Evolutionary conservation across 129 eudicot genomes (phyloP).

Genomic region (Dittrichia graveolens): DNA sequence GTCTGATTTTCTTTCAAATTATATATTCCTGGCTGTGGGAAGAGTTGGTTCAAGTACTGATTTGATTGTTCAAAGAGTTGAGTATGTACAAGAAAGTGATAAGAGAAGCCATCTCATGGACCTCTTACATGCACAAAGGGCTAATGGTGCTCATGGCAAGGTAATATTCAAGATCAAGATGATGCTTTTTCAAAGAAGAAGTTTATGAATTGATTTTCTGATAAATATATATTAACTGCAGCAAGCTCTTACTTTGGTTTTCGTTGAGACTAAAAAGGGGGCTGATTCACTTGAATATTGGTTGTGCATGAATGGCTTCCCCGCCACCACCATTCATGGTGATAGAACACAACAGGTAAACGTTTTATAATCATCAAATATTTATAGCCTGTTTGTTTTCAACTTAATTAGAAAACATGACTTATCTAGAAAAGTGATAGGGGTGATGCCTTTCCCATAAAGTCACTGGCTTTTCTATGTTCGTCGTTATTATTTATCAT

Average conservation of each 20-base stretch:
- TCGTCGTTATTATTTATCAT: no score
- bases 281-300: slow-evolving; percentile 85
- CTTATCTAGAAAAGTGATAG: no score
- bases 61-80: slow-evolving; percentile 84
- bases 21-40: slow-evolving; percentile 87
- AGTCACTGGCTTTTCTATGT: no score
- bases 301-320: slow-evolving; percentile 73
- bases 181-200: background rate
- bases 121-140: slow-evolving; percentile 81
- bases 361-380: background rate
- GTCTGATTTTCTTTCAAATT: slow-evolving; percentile 71
- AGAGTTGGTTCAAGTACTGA: slow-evolving; percentile 95
- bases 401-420: no score
- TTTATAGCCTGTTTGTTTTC: background rate
- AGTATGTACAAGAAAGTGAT: slow-evolving; percentile 78
- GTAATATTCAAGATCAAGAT: slow-evolving; percentile 29
- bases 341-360: slow-evolving; percentile 82
- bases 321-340: slow-evolving; percentile 85
- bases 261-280: slow-evolving; percentile 84
- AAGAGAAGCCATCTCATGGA: slow-evolving; percentile 91
- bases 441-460: no score
- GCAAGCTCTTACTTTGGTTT: slow-evolving; percentile 90
- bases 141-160: slow-evolving; percentile 74
- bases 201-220: slow-evolving; percentile 6
- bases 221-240: slow-evolving; percentile 32